Conservation (phyloP, 2,329 filamentous ascomycete genomes). For the Rhinocladiella similis region DNA sequence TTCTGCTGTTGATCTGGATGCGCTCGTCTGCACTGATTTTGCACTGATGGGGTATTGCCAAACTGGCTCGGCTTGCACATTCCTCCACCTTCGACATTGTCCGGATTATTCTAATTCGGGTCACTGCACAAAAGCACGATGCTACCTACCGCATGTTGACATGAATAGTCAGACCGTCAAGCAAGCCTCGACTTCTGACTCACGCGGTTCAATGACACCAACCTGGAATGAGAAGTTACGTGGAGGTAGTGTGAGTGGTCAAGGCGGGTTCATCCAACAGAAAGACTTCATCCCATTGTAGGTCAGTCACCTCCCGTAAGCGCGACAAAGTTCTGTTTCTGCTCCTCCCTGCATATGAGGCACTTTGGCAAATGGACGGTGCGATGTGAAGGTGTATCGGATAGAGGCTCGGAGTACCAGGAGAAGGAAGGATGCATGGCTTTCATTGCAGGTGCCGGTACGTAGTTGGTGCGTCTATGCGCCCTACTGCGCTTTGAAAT, state of each 20-base stretch:
- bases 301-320: not conserved
- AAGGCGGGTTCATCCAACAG: conserved; percentile 9
- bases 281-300: conserved; percentile 16
- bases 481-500: not conserved
- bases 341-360: too few species aligned
- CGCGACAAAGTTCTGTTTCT: too few species aligned
- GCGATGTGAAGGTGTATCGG: too few species aligned
- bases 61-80: conserved; percentile 72
- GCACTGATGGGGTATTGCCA: conserved; percentile 86
- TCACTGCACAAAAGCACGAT: conserved; percentile 75
- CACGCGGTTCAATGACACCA: conserved; percentile 34
- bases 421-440: not conserved
- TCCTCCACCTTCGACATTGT: conserved; percentile 90
- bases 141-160: conserved; percentile 83
- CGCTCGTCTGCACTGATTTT: conserved; percentile 81
- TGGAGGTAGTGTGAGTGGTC: conserved; percentile 11
- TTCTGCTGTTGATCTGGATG: conserved; percentile 71
- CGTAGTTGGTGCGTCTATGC: not conserved
- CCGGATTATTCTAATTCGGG: conserved; percentile 93
- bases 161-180: conserved; percentile 75
- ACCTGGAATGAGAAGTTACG: not conserved
- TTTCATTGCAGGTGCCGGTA: not conserved
- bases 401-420: not conserved
- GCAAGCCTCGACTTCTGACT: not conserved
- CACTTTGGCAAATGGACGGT: too few species aligned